Percentiles rank a stretch among this genome's conserved stretches.
Evolutionary conservation across 2,329 filamentous ascomycete species (phyloP).

Genomic region (Cladorrhinum sp.): DNA sequence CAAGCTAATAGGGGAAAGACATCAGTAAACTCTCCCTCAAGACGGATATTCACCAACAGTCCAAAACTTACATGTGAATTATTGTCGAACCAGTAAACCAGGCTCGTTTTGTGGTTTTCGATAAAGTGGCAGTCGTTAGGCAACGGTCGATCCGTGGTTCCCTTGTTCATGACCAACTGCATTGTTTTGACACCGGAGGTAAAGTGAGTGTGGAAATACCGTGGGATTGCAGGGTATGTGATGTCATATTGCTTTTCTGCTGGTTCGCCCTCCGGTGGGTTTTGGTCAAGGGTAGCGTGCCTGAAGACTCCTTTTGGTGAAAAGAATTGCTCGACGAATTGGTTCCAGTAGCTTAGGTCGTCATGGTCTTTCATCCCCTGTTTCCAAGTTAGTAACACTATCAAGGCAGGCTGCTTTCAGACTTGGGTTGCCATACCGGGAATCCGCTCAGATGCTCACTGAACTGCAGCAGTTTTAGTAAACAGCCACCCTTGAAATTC

Average conservation of each 20-base stretch:
- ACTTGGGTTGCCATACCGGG: conserved; percentile 40
- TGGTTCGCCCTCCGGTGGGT: conserved; percentile 49
- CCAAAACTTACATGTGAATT: conserved; percentile 68
- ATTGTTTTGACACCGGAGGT: conserved; percentile 81
- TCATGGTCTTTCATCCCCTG: conserved; percentile 59
- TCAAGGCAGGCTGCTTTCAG: too few species aligned
- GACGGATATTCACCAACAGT: neutral
- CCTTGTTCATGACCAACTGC: conserved; percentile 77
- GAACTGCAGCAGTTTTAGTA: conserved; percentile 61
- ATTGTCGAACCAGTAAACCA: conserved; percentile 87
- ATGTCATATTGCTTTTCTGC: conserved; percentile 82
- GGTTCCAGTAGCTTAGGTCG: conserved; percentile 73
- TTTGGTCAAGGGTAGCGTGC: conserved; percentile 59
- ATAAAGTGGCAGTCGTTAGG: conserved; percentile 68
- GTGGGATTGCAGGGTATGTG: conserved; percentile 72
- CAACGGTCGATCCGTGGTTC: conserved; percentile 52
- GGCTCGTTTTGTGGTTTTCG: conserved; percentile 70
- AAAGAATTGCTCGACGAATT: conserved; percentile 80
- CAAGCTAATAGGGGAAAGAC: conserved; percentile 52
- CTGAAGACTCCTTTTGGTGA: conserved; percentile 73
- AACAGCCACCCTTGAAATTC: conserved; percentile 52
- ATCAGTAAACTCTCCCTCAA: conserved; percentile 32
- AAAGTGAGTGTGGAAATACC: conserved; percentile 89
- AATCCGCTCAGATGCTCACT: conserved; percentile 60
- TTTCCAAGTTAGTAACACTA: neutral